Evolutionary conservation across 441 rosid species (phyloP), one percentile per base, ranked within the genome.

Genomic region (Adansonia madagascariensis): DNA sequence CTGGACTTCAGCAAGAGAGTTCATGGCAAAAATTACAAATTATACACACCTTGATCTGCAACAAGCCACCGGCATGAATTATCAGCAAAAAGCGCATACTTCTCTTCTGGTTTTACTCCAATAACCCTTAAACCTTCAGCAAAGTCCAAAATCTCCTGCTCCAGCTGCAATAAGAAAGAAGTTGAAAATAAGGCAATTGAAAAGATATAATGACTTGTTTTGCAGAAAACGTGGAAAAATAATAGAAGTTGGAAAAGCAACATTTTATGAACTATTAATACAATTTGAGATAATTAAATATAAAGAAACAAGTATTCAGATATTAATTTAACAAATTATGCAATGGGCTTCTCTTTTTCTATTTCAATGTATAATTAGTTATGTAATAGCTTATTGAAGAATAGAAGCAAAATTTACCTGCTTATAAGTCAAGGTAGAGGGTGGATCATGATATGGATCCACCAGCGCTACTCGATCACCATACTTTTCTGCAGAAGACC

Each of bases 11-110:
- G 53, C 11, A 67, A 43, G 62, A 8, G 71, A 71, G 70, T 59
- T 46, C 47, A 71, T n/a, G 27, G 24, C 2, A 70, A 77, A 57
- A 27, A 27, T 52, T 53, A 71, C 61, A 60, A 63, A 57, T 49
- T 76, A 63, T 12, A 41, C n/a, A 27, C 82, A 94, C 99, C 99
- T 94, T 96, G 99, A 86, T 96, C 98, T 5, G 94, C 94, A 80
- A 94, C 88, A 85, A 96, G 94, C 99, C 98, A 94, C 3, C 99
- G 90, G 66, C 88, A 90, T 0, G 99, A 96, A 85, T 96, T 96
- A 85, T 96, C 99, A 77, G 99, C 96, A 72, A 89, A 96, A 70
- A 96, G 89, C 67, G 98, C 91, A 75, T 94, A 75, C 83, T 92
- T 96, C 82, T 96, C 99, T 75, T 88, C 89, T 47, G 98, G 96